phyloP scores from a whole-genome alignment of 2,329 filamentous ascomycete species.

The Colletotrichum truncatum region DNA sequence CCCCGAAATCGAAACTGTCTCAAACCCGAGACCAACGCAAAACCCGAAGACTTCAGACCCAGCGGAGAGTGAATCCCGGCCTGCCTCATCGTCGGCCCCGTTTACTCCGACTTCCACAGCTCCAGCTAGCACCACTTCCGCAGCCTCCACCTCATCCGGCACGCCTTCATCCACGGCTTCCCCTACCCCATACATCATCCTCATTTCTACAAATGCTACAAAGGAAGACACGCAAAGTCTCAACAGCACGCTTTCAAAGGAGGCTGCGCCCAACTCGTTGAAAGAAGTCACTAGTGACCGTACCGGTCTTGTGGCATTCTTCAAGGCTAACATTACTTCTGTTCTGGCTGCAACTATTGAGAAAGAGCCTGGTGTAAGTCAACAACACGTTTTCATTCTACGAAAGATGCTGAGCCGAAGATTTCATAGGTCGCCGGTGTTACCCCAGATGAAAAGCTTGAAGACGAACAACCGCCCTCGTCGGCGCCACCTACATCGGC shows the following conservation, averaged over 20 bases:
- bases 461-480: not conserved
- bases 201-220: not conserved
- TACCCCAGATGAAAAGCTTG: not conserved
- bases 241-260: not conserved
- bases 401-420: no score
- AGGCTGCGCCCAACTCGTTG: not conserved
- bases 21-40: not conserved
- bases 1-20: slow-evolving; percentile 8
- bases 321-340: slow-evolving; percentile 3
- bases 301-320: slow-evolving; percentile 3
- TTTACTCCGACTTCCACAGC: not conserved
- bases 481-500: not conserved
- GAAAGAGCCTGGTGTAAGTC: not conserved
- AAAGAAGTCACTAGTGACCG: not conserved
- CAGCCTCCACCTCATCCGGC: not conserved
- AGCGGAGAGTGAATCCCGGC: not conserved
- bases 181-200: not conserved
- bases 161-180: not conserved
- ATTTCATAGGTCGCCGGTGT: not conserved
- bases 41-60: not conserved
- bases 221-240: not conserved
- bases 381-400: not conserved
- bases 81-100: not conserved
- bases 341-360: not conserved
- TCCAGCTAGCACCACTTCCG: not conserved